A percentile compares a stretch with the other conserved stretches of the same genome.
Evolutionary conservation across 106 monocot genomes (phyloP).

Genomic region (Dioscorea zingiberensis): DNA sequence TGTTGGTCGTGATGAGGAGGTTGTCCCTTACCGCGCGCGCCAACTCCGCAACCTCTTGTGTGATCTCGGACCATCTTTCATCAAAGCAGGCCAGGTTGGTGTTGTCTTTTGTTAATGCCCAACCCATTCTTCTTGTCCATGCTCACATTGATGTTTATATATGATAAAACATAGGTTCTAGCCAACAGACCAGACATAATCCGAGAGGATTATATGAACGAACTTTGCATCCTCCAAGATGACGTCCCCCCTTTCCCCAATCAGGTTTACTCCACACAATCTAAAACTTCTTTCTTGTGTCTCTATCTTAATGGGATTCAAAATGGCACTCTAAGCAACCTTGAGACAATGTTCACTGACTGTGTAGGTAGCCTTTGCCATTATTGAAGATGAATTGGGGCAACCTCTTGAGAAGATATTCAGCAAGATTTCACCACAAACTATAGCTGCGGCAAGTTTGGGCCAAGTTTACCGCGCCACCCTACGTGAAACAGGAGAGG

Average conservation of each 20-base stretch:
- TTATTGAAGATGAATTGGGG: constrained; percentile 95
- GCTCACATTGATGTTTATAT: too few species aligned
- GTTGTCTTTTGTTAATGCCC: too few species aligned
- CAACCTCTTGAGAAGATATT: constrained; percentile 85
- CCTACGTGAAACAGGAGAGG: constrained; percentile 87
- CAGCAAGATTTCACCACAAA: constrained; percentile 78
- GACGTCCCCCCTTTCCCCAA: constrained; percentile 95
- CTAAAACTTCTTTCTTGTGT: too few species aligned
- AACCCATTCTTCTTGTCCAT: too few species aligned
- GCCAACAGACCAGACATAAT: constrained; percentile 97
- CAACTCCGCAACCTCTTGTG: constrained; percentile 96
- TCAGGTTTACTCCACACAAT: too few species aligned
- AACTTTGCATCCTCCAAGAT: constrained; percentile 96
- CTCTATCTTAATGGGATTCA: too few species aligned
- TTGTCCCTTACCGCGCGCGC: constrained; percentile 85
- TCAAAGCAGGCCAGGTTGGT: too few species aligned
- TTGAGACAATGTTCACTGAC: too few species aligned
- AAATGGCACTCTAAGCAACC: too few species aligned
- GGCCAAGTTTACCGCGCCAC: constrained; percentile 97
- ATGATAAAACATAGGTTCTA: constrained; percentile 78
- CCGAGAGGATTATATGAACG: constrained; percentile 98
- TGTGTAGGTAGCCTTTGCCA: constrained; percentile 61
- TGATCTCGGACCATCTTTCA: too few species aligned
- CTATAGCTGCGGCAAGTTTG: constrained; percentile 93
- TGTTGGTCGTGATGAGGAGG: constrained; percentile 86